Evolutionary conservation across 768 basidiomycete species (phyloP).

Genomic region (Amanita pallidorosea): DNA sequence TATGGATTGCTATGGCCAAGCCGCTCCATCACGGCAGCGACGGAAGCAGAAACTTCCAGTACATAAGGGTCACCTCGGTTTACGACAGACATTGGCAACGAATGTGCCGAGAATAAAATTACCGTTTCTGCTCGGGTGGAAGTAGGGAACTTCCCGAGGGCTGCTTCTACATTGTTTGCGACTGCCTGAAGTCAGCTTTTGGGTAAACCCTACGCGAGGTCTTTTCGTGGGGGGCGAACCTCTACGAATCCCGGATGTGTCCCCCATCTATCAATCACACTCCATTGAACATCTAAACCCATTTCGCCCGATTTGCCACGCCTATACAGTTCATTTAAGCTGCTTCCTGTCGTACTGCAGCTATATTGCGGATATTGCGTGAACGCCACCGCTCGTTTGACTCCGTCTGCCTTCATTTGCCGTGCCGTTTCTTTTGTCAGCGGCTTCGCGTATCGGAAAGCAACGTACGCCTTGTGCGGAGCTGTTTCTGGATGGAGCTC

Average conservation of each 20-base stretch:
- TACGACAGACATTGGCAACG: conserved; percentile 94
- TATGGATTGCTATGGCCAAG: conserved; percentile 76
- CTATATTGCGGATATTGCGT: conserved; percentile 99
- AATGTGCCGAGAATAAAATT: conserved; percentile 93
- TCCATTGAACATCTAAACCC: conserved; percentile 72
- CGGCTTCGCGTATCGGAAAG: conserved; percentile 89
- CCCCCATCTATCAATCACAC: conserved; percentile 97
- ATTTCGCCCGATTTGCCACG: conserved; percentile 48
- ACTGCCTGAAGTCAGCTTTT: conserved; percentile 51
- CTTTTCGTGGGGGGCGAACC: conserved; percentile 27
- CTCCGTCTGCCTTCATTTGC: conserved; percentile 84
- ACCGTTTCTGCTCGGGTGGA: conserved; percentile 66
- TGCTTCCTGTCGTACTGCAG: conserved; percentile 97
- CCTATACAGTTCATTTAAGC: conserved; percentile 85
- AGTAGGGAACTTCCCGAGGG: conserved; percentile 69
- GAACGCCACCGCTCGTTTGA: conserved; percentile 88
- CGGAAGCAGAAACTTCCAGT: conserved; percentile 89
- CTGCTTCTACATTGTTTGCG: conserved; percentile 76
- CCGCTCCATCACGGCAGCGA: conserved; percentile 86
- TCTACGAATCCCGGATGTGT: conserved; percentile 92
- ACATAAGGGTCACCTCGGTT: conserved; percentile 98
- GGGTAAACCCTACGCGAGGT: background rate
- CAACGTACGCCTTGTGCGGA: conserved; percentile 93
- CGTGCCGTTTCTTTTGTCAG: conserved; percentile 74
- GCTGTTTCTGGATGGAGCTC: conserved; percentile 90